Evolutionary conservation across 2,329 filamentous ascomycete genomes (phyloP).

Genomic region (Pochonia chlamydosporia): DNA sequence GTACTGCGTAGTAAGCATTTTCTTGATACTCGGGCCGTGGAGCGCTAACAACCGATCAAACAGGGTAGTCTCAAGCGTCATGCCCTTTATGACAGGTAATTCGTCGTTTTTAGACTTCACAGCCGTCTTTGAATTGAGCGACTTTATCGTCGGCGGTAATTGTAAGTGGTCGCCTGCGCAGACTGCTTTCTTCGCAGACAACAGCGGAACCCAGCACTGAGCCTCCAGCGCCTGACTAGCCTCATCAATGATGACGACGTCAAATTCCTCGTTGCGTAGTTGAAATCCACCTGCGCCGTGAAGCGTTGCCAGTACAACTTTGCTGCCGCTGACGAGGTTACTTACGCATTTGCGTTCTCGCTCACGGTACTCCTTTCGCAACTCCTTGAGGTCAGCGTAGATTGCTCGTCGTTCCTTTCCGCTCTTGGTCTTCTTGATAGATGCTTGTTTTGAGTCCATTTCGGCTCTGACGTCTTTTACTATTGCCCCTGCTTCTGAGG

Average conservation of each 20-base stretch:
- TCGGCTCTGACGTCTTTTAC: constrained; percentile 86
- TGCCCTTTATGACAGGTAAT: constrained; percentile 37
- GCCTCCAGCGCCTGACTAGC: constrained; percentile 93
- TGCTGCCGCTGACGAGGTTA: constrained; percentile 68
- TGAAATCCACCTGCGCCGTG: constrained; percentile 88
- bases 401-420: constrained; percentile 75
- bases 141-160: constrained; percentile 91
- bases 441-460: constrained; percentile 87
- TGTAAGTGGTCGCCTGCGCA: constrained; percentile 93
- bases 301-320: constrained; percentile 85
- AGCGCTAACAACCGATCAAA: constrained; percentile 83
- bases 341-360: constrained; percentile 77
- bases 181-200: constrained; percentile 76
- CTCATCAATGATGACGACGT: constrained; percentile 94
- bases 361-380: constrained; percentile 83
- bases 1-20: constrained; percentile 95
- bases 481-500: constrained; percentile 82
- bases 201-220: constrained; percentile 90
- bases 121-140: constrained; percentile 49
- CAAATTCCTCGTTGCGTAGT: constrained; percentile 73
- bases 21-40: constrained; percentile 78
- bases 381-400: constrained; percentile 76
- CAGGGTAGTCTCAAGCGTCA: constrained; percentile 78
- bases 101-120: constrained; percentile 28
- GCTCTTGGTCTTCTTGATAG: constrained; percentile 78